These are phyloP conservation scores for Diophrys appendiculata DNA, from an alignment of 73 alveolate species.

Conservation along the genomic window DNA sequence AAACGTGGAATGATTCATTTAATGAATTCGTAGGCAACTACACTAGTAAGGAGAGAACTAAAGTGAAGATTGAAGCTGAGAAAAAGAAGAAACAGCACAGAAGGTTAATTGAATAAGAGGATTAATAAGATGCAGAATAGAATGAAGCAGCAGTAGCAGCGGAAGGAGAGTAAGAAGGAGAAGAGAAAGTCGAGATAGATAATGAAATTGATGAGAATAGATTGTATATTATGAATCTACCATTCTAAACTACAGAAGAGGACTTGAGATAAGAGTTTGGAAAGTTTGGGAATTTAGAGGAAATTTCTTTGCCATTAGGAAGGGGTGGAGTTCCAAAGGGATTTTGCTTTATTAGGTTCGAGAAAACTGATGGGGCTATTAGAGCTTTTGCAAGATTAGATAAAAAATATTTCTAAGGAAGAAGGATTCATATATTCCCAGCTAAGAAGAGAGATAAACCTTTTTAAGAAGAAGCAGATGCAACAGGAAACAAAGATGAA, in stretches of 20 bases:
- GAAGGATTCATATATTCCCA: conserved; percentile 90
- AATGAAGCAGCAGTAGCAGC: conserved; percentile 20
- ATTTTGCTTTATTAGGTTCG: conserved; percentile 87
- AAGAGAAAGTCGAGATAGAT: conserved; percentile 26
- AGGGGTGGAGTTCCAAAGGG: conserved; percentile 88
- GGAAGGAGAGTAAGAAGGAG: conserved; percentile 36
- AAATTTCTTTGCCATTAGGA: conserved; percentile 84
- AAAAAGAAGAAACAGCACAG: conserved; percentile 18
- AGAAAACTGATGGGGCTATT: conserved; percentile 86
- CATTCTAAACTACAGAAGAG: conserved; percentile 87
- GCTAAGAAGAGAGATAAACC: conserved; percentile 70
- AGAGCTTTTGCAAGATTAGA: conserved; percentile 94
- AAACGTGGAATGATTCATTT: conserved; percentile 66
- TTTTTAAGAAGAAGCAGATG: conserved; percentile 34
- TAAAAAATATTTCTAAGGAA: conserved; percentile 86
- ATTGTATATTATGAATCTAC: conserved; percentile 91
- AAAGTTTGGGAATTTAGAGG: conserved; percentile 87
- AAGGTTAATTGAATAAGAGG: neutral
- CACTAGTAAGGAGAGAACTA: conserved; percentile 6
- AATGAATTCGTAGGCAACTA: conserved; percentile 40
- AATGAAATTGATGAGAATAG: conserved; percentile 81
- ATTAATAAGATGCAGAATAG: conserved; percentile 21
- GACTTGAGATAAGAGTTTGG: conserved; percentile 85
- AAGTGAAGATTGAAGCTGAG: conserved; percentile 31
- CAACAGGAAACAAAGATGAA: conserved; percentile 56